Base-by-base conservation (phyloP, 2,329 filamentous ascomycete genomes). In the Scedosporium aurantiacum region DNA sequence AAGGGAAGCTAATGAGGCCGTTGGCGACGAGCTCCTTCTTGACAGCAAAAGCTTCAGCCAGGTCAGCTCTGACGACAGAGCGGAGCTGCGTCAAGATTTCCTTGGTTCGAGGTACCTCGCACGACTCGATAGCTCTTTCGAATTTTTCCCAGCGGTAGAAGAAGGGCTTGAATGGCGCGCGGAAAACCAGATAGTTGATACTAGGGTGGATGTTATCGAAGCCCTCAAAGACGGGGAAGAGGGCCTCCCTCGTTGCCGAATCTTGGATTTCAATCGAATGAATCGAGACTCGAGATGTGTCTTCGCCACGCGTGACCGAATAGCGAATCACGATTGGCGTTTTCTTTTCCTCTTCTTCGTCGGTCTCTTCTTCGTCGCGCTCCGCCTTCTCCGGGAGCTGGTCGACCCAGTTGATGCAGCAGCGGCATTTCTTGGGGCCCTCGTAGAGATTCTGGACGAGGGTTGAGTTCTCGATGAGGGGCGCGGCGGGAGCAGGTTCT, bases 121-220 rank as follows among this genome's bases (percentile, higher is more conserved):
- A 60, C 14, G 58, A 12, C 2, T 77, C 68, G 52, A 76, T 71
- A 25, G 76, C 75, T 3, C 72, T 68, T 8, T 69, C 65, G 43
- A 85, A 76, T 5, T 73, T 67, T 1, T 76, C 72, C 84, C 85
- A 89, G 37, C 86, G 79, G 70, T 90, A 85, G 47, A 88, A 82
- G 57, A 90, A 82, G 2, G 90, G 89, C 58, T 77, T 74, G 37
- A 87, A 70, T 6, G 82, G 79, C 1, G 82, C 86, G 28, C 77
- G 75, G 0, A 66, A 67, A 1, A 75, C 69, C 52, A 82, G 78
- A 1, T 68, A 66, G 32, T 68, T 74, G n/a, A 75, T 72, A 16
- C 70, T 74, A 1, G 62, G 64, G 47, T 76, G 63, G 6, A 63
- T 18, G 8, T 68, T 62, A 0, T 68, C 64, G 3, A 50, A 50